Base-by-base conservation (phyloP, 2,329 filamentous ascomycete species). In the Fonsecaea monophora region DNA sequence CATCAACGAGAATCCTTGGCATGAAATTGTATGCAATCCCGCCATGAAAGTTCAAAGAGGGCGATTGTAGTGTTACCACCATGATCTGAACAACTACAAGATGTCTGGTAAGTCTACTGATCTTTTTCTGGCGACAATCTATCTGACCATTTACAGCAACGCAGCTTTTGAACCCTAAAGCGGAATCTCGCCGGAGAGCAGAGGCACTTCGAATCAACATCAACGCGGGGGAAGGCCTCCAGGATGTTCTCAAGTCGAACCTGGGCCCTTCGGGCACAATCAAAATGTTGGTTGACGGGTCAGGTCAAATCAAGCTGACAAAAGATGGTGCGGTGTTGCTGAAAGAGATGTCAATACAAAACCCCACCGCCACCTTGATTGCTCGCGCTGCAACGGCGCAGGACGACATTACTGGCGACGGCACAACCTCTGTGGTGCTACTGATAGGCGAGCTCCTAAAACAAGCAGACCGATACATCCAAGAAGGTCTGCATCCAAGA, bases 161-260 rank as follows among this genome's bases (percentile, higher is more conserved):
- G 77, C 94, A 98, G 84, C 89, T 99, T 77, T 90, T 99, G 73
- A 99, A 99, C 82, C 95, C 95, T 70, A 99, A 99, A 86, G 95
- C 95, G 77, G 95, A 99, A 85, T 97, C 94, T 75, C 90, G 95
- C 83, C 93, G 95, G 85, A 90, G 95, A 85, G 95, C 92, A 81
- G 95, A 99, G 88, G 95, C 95, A 85, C 85, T 99, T 70, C 89
- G 87, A 81, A 94, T 98, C 81, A 99, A 99, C 85, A 98, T 99
- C 82, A 92, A 87, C 77, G 95, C 95, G 72, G 95, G 94, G 77
- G 94, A 97, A 83, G 95, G 95, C 76, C 84, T 94, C 71, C 89
- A 94, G 78, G 87, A 96, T 92, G 95, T 99, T 61, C 86, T 99
- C 78, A 94, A 95, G 81, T 97, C 94, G 62, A 99, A 99, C 81